phyloP scores from a whole-genome alignment of 2,329 filamentous ascomycete genomes.

The Knufia fluminis region DNA sequence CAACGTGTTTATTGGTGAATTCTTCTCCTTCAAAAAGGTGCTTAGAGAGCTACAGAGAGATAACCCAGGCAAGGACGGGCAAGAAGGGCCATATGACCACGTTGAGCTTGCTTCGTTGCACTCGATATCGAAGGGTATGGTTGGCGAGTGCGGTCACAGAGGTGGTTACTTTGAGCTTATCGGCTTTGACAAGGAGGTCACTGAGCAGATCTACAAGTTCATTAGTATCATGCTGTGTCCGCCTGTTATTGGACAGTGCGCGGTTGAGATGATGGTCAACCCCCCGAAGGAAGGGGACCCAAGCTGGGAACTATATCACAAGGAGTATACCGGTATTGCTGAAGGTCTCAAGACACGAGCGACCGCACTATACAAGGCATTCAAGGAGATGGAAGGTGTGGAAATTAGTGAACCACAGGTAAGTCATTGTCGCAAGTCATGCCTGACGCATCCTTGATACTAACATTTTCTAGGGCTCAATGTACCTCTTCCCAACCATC shows the following conservation, averaged over 20 bases:
- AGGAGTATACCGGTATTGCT: constrained; percentile 79
- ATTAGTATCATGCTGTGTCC: constrained; percentile 95
- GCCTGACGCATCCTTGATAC: background rate
- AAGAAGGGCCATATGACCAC: constrained; percentile 52
- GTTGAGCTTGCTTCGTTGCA: constrained; percentile 88
- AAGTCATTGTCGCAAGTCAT: constrained; percentile 22
- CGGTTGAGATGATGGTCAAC: constrained; percentile 97
- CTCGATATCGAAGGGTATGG: constrained; percentile 95
- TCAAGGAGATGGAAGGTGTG: constrained; percentile 91
- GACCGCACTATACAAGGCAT: constrained; percentile 77
- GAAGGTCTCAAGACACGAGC: constrained; percentile 70
- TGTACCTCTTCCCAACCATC: constrained; percentile 99
- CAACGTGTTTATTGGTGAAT: constrained; percentile 87
- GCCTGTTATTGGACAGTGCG: constrained; percentile 88
- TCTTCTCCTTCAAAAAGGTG: constrained; percentile 89
- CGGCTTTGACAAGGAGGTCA: constrained; percentile 75
- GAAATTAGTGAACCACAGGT: constrained; percentile 73
- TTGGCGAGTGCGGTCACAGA: constrained; percentile 94
- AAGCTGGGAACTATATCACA: constrained; percentile 70
- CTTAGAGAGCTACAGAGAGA: constrained; percentile 70
- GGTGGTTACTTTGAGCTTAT: constrained; percentile 96
- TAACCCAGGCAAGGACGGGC: constrained; percentile 50
- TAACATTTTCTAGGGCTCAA: constrained; percentile 57
- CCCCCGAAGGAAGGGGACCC: constrained; percentile 76
- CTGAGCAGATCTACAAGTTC: constrained; percentile 96